phyloP scores from a whole-genome alignment of 495 filamentous ascomycete species.

The Barbatosphaeria neglecta region DNA sequence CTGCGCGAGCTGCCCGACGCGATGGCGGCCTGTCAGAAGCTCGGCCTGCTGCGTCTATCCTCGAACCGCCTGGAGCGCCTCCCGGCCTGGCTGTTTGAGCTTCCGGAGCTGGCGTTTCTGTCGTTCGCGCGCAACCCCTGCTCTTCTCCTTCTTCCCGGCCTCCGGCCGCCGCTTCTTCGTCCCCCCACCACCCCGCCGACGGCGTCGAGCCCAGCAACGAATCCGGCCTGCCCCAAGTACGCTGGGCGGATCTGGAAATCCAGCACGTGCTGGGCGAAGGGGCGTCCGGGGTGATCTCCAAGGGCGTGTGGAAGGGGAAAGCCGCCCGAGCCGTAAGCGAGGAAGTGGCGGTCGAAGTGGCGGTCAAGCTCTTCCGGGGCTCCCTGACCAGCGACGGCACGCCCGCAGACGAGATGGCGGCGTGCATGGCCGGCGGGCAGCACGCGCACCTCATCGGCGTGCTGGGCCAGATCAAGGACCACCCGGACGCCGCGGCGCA shows the following conservation, averaged over 20 bases:
- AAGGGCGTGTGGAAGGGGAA: constrained; percentile 19
- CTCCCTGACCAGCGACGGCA: constrained; percentile 25
- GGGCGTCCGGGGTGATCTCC: constrained; percentile 27
- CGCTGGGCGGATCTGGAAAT: constrained; percentile 25
- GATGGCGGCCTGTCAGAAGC: constrained; percentile 29
- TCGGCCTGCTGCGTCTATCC: constrained; percentile 27
- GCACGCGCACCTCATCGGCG: constrained; percentile 31
- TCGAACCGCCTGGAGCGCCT: constrained; percentile 23
- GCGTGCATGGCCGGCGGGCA: constrained; percentile 28
- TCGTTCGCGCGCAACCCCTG: constrained; percentile 36
- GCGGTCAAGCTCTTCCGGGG: constrained; percentile 36
- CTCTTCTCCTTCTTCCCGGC: constrained; percentile 5
- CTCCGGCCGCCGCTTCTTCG: no score
- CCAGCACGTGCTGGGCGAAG: constrained; percentile 19
- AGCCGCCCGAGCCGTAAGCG: constrained; percentile 10
- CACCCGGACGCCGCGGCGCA: constrained; percentile 20
- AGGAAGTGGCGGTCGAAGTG: constrained; percentile 18
- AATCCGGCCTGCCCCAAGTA: constrained; percentile 19
- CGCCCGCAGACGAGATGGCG: constrained; percentile 31
- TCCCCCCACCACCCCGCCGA: no score
- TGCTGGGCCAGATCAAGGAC: constrained; percentile 27
- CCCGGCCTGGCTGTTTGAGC: constrained; percentile 27
- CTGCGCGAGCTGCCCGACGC: constrained; percentile 20
- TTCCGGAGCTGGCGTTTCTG: constrained; percentile 32
- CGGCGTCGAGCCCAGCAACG: no score